A percentile compares a stretch with the other conserved stretches of the same genome.
Conservation (phyloP, 208 protist genomes). For the Leptomonas seymouri region DNA sequence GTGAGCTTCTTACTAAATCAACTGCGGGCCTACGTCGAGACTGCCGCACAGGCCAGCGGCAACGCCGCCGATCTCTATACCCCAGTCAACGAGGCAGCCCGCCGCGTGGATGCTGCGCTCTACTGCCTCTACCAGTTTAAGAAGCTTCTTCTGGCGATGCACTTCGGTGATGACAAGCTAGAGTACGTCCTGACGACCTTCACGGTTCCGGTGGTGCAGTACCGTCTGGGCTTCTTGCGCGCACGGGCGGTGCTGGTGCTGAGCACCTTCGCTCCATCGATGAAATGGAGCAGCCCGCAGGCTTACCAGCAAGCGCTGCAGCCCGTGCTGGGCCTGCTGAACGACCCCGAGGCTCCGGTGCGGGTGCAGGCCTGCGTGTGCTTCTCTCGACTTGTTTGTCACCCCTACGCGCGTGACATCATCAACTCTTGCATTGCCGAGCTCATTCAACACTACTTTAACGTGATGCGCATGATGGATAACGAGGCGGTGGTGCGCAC, state of each 20-base stretch:
- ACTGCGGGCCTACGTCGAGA: conserved; percentile 49
- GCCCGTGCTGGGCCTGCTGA: conserved; percentile 72
- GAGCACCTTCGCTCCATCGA: conserved; percentile 56
- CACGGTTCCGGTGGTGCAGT: conserved; percentile 72
- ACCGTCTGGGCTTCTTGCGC: conserved; percentile 82
- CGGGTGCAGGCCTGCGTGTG: conserved; percentile 85
- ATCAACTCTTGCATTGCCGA: conserved; percentile 87
- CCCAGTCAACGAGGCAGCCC: conserved; percentile 48
- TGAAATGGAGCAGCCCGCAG: conserved; percentile 73
- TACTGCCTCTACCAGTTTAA: conserved; percentile 83
- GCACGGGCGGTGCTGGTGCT: conserved; percentile 81
- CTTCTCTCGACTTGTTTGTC: conserved; percentile 83
- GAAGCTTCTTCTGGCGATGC: conserved; percentile 49
- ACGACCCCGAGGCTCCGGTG: conserved; percentile 87
- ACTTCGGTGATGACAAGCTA: conserved; percentile 71
- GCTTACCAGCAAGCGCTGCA: conserved; percentile 65
- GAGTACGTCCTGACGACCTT: conserved; percentile 81
- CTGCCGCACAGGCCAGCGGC: conserved; percentile 32
- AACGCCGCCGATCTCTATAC: conserved; percentile 35
- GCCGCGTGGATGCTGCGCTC: conserved; percentile 71
- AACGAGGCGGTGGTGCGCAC: conserved; percentile 90
- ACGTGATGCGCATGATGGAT: conserved; percentile 90
- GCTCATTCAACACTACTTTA: conserved; percentile 91
- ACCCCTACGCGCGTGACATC: conserved; percentile 65
- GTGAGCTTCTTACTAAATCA: conserved; percentile 82